phyloP scores from a whole-genome alignment of 495 filamentous ascomycete genomes.

The Xylaria intraflava region DNA sequence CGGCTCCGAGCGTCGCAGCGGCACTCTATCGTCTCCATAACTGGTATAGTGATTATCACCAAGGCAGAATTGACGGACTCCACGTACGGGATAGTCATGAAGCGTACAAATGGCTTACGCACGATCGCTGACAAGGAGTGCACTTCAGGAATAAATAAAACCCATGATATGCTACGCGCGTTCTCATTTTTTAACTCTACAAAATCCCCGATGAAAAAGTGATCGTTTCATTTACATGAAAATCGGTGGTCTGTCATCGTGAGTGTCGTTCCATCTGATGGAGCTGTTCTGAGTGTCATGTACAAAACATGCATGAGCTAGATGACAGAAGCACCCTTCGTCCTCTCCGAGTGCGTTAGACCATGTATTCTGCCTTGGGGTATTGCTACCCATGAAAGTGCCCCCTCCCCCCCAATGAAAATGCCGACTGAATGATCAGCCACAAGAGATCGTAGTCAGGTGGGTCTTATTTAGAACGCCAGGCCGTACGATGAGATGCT shows the following conservation, averaged over 20 bases:
- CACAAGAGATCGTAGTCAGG: not conserved
- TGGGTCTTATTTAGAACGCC: not conserved
- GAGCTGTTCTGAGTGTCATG: not conserved
- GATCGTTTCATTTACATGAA: slow-evolving; percentile 7
- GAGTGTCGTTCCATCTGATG: not conserved
- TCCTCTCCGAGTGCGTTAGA: not conserved
- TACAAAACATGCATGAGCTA: not conserved
- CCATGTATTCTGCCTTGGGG: not conserved
- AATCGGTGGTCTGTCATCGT: not conserved
- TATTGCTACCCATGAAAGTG: not conserved
- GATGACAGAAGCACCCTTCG: not conserved
- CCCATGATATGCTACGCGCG: not conserved
- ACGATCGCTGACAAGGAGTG: not conserved
- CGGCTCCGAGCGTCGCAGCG: not conserved
- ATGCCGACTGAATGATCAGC: not conserved
- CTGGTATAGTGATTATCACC: not conserved
- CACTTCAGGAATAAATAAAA: not conserved
- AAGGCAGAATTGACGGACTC: not conserved
- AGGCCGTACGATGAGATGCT: not conserved
- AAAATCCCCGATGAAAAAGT: not conserved
- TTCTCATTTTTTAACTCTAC: slow-evolving; percentile 6
- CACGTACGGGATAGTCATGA: not conserved
- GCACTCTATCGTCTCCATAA: not conserved
- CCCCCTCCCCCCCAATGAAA: not conserved
- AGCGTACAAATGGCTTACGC: not conserved